These are phyloP conservation scores for Pseudocohnilembus persalinus DNA, from an alignment of 169 alveolate genomes.

Conservation along the genomic window DNA sequence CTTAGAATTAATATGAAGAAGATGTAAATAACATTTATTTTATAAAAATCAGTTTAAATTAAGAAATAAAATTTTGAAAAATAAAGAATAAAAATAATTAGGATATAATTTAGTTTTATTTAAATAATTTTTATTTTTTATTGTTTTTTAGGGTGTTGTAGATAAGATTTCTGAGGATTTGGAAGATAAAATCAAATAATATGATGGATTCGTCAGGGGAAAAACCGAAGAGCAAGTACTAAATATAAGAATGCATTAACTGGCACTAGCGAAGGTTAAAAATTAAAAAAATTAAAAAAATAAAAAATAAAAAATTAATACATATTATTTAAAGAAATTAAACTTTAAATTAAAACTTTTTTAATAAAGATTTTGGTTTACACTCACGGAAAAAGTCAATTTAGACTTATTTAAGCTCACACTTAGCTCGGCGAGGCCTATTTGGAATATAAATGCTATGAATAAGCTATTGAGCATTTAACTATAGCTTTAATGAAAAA, in stretches of 20 bases:
- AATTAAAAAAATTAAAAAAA: neutral
- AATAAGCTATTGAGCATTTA: slow-evolving; percentile 77
- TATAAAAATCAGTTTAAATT: neutral
- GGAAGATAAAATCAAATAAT: slow-evolving; percentile 61
- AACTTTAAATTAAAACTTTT: neutral
- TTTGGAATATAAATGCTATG: slow-evolving; percentile 54
- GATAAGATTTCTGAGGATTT: slow-evolving; percentile 72
- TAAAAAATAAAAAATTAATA: neutral
- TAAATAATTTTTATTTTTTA: no score
- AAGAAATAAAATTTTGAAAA: no score
- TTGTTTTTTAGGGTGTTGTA: slow-evolving; percentile 47
- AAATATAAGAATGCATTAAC: slow-evolving; percentile 64
- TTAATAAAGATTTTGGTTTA: slow-evolving; percentile 52
- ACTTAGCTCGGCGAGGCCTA: slow-evolving; percentile 77
- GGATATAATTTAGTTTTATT: no score
- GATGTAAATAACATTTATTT: neutral
- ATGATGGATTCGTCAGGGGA: slow-evolving; percentile 52
- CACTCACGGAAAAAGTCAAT: slow-evolving; percentile 64
- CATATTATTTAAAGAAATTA: neutral
- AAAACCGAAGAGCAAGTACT: slow-evolving; percentile 47
- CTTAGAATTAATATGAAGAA: neutral
- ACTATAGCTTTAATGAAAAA: slow-evolving; percentile 74
- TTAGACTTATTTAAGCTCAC: slow-evolving; percentile 65
- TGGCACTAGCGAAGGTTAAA: slow-evolving; percentile 69
- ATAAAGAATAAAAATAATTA: no score